phyloP scores from a whole-genome alignment of 495 filamentous ascomycete genomes.

The Daldinia bambusicola region DNA sequence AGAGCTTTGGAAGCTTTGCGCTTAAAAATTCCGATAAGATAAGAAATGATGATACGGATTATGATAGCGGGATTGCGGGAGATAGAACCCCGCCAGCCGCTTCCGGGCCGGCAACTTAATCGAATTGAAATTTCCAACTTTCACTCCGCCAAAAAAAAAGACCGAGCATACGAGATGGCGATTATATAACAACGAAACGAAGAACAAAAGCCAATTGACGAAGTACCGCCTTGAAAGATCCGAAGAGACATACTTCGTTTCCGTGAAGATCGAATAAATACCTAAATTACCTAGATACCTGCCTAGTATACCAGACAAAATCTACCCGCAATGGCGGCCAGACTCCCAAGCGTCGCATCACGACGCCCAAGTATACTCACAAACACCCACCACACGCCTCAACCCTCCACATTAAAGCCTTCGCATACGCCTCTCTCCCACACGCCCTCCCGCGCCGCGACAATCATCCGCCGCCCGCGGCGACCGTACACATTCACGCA shows the following conservation, averaged over 20 bases:
- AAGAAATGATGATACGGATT: constrained; percentile 15
- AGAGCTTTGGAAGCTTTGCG: background rate
- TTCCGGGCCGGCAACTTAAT: constrained; percentile 23
- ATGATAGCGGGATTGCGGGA: background rate
- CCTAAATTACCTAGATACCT: background rate
- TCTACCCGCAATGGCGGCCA: constrained; percentile 38
- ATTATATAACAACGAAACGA: background rate
- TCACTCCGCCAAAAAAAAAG: constrained; percentile 20
- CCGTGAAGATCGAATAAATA: background rate
- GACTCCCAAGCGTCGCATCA: constrained; percentile 42
- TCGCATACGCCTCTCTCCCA: constrained; percentile 43
- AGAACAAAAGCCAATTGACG: background rate
- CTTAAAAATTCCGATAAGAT: constrained; percentile 16
- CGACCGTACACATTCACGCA: constrained; percentile 97
- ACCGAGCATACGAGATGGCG: constrained; percentile 15
- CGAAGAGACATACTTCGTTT: background rate
- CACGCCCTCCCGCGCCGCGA: constrained; percentile 75
- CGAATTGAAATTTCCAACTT: constrained; percentile 29
- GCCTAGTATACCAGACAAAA: background rate
- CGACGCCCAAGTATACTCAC: constrained; percentile 46
- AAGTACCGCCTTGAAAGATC: background rate
- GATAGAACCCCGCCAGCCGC: constrained; percentile 2
- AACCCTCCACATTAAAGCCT: constrained; percentile 50
- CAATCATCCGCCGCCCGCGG: constrained; percentile 85
- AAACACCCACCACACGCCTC: constrained; percentile 14